Evolutionary conservation across 116 monocot species (phyloP).

Genomic region (Iris pallida): DNA sequence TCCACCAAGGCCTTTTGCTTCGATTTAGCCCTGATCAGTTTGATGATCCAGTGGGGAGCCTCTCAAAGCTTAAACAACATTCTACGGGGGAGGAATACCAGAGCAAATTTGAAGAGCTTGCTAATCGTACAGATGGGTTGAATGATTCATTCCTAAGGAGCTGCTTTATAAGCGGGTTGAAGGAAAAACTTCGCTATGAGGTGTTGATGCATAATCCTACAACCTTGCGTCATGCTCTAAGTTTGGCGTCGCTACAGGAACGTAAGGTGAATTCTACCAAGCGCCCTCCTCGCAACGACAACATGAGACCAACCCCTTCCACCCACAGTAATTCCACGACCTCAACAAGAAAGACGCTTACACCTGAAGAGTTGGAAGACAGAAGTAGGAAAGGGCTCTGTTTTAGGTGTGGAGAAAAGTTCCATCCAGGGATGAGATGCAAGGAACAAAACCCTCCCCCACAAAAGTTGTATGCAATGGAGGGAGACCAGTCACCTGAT

Average conservation of each 20-base stretch:
- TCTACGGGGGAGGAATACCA: neutral
- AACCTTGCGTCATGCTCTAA: neutral
- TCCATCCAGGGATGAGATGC: too few relatives aligned
- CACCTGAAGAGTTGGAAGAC: too few relatives aligned
- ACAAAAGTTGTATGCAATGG: too few relatives aligned
- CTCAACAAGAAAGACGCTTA: too few relatives aligned
- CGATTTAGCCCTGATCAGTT: neutral
- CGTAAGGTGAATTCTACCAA: neutral
- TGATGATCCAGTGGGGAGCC: neutral
- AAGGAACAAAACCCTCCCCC: neutral
- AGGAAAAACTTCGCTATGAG: conserved; percentile 3
- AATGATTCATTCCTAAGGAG: neutral
- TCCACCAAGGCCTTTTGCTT: neutral
- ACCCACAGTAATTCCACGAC: too few relatives aligned
- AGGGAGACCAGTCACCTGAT: too few relatives aligned
- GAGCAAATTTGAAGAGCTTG: conserved; percentile 1
- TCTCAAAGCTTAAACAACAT: neutral
- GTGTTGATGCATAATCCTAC: conserved; percentile 2
- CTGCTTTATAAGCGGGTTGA: conserved; percentile 2
- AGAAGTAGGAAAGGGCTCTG: too few relatives aligned
- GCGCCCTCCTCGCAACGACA: neutral
- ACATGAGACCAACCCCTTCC: neutral
- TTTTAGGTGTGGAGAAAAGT: too few relatives aligned
- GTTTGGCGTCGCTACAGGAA: neutral
- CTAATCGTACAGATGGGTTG: neutral